Evolutionary conservation across 768 basidiomycete species (phyloP).

Genomic region (Omphalotus guepiniiformis): DNA sequence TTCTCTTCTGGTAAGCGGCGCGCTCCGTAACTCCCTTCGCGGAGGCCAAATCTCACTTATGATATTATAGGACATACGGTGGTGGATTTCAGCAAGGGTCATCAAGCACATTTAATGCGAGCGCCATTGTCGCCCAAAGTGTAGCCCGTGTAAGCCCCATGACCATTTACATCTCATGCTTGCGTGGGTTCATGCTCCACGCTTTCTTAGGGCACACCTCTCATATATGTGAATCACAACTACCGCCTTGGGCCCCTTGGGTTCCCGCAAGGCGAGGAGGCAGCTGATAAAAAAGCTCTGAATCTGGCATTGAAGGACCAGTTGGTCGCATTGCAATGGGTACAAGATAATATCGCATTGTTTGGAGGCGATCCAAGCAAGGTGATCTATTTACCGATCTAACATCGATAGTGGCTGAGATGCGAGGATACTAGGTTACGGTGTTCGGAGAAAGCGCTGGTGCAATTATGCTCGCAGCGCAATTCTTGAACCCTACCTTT

Average conservation of each 20-base stretch:
- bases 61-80: slow-evolving; percentile 25
- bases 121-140: slow-evolving; percentile 15
- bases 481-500: slow-evolving; percentile 28
- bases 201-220: slow-evolving; percentile 28
- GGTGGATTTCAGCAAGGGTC: slow-evolving; percentile 30
- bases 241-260: slow-evolving; percentile 50
- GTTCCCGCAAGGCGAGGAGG: slow-evolving; percentile 39
- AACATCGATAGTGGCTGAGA: slow-evolving; percentile 25
- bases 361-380: slow-evolving; percentile 55
- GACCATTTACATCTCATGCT: background rate
- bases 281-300: slow-evolving; percentile 30
- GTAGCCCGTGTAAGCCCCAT: slow-evolving; percentile 9
- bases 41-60: background rate
- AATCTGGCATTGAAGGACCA: slow-evolving; percentile 48
- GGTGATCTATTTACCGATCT: slow-evolving; percentile 13
- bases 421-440: slow-evolving; percentile 42
- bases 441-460: slow-evolving; percentile 56
- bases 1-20: slow-evolving; percentile 24
- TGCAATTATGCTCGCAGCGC: slow-evolving; percentile 39
- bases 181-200: background rate
- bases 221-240: slow-evolving; percentile 47
- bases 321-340: slow-evolving; percentile 44
- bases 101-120: slow-evolving; percentile 24
- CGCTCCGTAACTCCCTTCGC: too few species aligned
- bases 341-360: slow-evolving; percentile 51